These are phyloP conservation scores for Xylariales sp. DNA, from an alignment of 2,329 filamentous ascomycete species.

Conservation along the genomic window DNA sequence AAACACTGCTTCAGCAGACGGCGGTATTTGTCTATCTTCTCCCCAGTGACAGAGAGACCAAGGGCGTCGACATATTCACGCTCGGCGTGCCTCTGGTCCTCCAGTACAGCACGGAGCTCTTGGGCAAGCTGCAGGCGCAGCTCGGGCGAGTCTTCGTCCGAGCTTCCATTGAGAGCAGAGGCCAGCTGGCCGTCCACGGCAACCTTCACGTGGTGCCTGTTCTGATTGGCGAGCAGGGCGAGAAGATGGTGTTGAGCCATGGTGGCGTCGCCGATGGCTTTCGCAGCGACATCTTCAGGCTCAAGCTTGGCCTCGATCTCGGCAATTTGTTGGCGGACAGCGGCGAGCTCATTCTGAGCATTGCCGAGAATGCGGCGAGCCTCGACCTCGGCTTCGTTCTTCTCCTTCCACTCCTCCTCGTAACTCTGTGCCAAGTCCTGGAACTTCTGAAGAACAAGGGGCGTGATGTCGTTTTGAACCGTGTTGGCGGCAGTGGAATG, in stretches of 20 bases:
- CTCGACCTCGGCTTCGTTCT: conserved; percentile 65
- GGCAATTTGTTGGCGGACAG: conserved; percentile 54
- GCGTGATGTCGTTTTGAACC: conserved; percentile 64
- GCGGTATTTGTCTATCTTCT: conserved; percentile 71
- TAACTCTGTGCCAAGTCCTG: conserved; percentile 66
- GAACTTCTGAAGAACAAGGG: conserved; percentile 67
- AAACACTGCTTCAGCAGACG: conserved; percentile 65
- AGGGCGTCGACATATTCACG: conserved; percentile 65
- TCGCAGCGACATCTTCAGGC: conserved; percentile 47
- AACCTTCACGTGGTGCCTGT: conserved; percentile 47
- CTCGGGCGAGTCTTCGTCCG: conserved; percentile 41
- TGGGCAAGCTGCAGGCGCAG: conserved; percentile 55
- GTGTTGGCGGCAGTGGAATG: conserved; percentile 64
- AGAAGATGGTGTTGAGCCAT: conserved; percentile 43
- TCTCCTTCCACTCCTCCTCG: conserved; percentile 72
- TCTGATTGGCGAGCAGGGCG: conserved; percentile 47
- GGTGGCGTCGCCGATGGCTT: conserved; percentile 47
- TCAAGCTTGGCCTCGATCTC: conserved; percentile 54
- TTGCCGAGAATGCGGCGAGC: conserved; percentile 62
- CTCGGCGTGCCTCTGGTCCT: conserved; percentile 59
- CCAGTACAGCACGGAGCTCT: conserved; percentile 51
- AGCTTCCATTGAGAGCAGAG: conserved; percentile 41
- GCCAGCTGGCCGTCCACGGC: conserved; percentile 47
- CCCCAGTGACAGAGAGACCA: conserved; percentile 64
- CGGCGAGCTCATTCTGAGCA: conserved; percentile 63